phyloP scores from a whole-genome alignment of 768 basidiomycete genomes.

The Mycena galopus region DNA sequence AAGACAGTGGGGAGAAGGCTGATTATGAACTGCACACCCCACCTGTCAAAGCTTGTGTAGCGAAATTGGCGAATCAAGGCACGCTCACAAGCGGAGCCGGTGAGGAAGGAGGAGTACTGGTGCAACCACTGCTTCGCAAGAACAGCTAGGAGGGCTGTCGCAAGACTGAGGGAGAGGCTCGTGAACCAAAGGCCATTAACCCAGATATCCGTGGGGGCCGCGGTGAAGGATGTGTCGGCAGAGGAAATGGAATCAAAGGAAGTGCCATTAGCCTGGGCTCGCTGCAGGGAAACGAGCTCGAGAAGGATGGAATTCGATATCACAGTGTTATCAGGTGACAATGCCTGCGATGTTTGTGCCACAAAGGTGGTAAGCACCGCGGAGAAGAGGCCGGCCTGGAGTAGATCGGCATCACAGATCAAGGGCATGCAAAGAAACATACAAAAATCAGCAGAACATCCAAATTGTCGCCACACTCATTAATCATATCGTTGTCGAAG shows the following conservation, averaged over 20 bases:
- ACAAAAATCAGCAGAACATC: constrained; percentile 30
- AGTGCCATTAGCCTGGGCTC: background rate
- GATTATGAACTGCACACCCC: background rate
- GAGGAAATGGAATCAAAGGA: background rate
- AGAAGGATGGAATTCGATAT: background rate
- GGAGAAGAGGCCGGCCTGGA: constrained; percentile 39
- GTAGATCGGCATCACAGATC: background rate
- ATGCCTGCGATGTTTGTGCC: no score
- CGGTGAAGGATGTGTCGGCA: background rate
- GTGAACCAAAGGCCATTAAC: background rate
- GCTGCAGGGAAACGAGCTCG: background rate
- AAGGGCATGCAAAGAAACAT: background rate
- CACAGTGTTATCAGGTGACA: constrained; percentile 29
- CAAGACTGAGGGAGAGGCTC: background rate
- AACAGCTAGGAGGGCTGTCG: no score
- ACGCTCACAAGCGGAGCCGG: background rate
- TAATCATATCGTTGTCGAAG: constrained; percentile 35
- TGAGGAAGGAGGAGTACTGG: background rate
- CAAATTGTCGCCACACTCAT: no score
- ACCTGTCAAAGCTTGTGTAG: background rate
- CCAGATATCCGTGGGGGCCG: background rate
- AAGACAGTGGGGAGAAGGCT: background rate
- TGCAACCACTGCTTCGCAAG: background rate
- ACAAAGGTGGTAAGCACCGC: constrained; percentile 38
- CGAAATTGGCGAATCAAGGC: background rate